Evolutionary conservation across 164 flowering plant genomes (phyloP), one percentile per base, ranked within the genome.

Genomic region (Nymphaea colorata): DNA sequence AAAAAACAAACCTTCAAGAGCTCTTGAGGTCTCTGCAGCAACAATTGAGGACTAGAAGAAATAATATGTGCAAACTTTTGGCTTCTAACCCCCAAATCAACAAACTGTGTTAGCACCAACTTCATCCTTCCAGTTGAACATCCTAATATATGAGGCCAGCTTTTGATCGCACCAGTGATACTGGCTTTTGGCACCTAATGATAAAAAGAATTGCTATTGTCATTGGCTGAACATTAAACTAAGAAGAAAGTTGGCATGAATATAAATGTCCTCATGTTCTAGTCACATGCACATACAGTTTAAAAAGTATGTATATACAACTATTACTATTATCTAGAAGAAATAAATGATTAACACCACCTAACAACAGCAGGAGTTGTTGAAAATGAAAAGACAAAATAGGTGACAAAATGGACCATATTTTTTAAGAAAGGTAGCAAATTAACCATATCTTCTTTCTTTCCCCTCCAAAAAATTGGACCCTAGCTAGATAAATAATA

Each of bases 131-230:
- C 77, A 55, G 83, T 83, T 65, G 97, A 89, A 71, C 88, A 87
- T 65, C 98, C 98, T 70, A 93, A 73, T 57, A 90, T 42, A 70
- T 69, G 81, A 51, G 98, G 98, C 89, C 88, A 87, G 70, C 85
- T 85, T 72, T 69, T 85, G 57, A 93, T 82, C 63, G 90, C 92
- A 62, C 62, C 75, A 6, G 79, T 80, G 45, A 87, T 76, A 65
- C 76, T 72, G 17, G 6, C 59, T 79, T 75, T 80, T 57, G 92
- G 89, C 44, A 89, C 87, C 97, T 92, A 79, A 41, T 15, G 67
- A 53, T 17, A 65, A 62, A 57, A 25, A 42, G 6, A 41, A 43
- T 11, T 42, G 47, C 6, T 8, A 3, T 8, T 12, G 7, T 47
- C 5, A 47, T 47, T 47, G 55, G 55, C 55, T 47, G 2, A 3